Evolutionary conservation across 1,284 basidiomycete genomes (phyloP), one percentile per base, ranked within the genome.

Genomic region (Melampsora larici-populina): DNA sequence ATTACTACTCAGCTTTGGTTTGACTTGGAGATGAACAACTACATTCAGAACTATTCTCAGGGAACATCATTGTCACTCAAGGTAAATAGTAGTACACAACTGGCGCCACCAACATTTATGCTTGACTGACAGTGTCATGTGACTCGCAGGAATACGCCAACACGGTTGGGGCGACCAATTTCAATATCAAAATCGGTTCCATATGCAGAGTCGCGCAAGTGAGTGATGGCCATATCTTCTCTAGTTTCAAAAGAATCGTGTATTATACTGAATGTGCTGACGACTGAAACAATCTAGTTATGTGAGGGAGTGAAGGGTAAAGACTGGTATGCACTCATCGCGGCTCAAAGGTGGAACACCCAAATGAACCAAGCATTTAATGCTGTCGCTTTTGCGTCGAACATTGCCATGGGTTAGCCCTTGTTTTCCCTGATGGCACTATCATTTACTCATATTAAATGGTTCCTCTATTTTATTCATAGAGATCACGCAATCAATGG

Each of bases 251-350:
- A 24, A 48, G 18, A 29, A 36, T 7, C 8, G 9, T 29, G 9
- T n/a, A 36, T 15, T 33, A 7, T 26, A 64, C 8, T 26, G 18
- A 21, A 24, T 58, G 18, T 15, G 33, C 63, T 73, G 60, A 64
- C 62, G 24, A 33, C 33, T 48, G 8, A 40, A 71, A 9, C 21
- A 58, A 29, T 62, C 17, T 36, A 78, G 76, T 62, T 78, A 43
- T 78, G 76, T 36, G 65, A 71, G 26, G 76, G 68, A 15, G 76
- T 78, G 33, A 40, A 33, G 24, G 76, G 76, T 43, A 70, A 78
- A 71, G 76, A 78, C 46, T 78, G 76, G 76, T 78, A 78, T 71
- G 76, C 76, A 33, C 69, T 78, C 17, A 60, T 78, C 15, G 76
- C 76, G 49, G 76, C 76, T 51, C 76, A 78, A 63, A 67, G 76